Percentiles rank a stretch among this genome's conserved stretches.
Evolutionary conservation across 2,329 filamentous ascomycete species (phyloP).

Genomic region (Clonostachys chloroleuca): DNA sequence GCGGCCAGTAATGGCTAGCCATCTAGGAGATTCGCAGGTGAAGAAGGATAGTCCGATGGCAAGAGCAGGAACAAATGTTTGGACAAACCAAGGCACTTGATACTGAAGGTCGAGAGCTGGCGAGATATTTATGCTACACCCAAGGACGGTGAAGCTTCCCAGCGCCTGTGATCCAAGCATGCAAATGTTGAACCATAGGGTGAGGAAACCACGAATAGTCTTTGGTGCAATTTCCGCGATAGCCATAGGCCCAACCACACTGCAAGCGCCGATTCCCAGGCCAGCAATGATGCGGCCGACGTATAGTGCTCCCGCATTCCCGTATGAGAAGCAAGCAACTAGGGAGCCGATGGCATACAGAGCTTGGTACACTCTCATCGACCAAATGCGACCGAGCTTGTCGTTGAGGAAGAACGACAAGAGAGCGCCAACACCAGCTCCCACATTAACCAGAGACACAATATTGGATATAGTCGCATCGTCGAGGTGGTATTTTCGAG

Average conservation of each 20-base stretch:
- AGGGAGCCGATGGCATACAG: background rate
- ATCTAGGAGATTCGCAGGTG: background rate
- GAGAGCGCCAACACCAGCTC: constrained; percentile 11
- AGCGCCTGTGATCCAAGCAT: constrained; percentile 12
- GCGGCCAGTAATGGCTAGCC: background rate
- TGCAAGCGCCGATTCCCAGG: background rate
- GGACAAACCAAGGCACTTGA: too few relatives aligned
- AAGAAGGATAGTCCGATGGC: background rate
- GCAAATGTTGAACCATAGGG: constrained; percentile 8
- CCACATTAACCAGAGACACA: constrained; percentile 26
- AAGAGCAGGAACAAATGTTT: too few relatives aligned
- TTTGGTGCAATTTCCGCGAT: constrained; percentile 1
- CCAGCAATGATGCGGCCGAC: background rate
- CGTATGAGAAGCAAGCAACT: background rate
- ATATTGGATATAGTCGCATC: constrained; percentile 13
- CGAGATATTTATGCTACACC: constrained; percentile 1
- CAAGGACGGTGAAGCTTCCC: constrained; percentile 27
- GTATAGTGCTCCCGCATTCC: background rate
- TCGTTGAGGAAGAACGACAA: constrained; percentile 30
- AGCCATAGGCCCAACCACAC: background rate
- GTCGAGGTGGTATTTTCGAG: too few relatives aligned
- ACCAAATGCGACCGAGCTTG: constrained; percentile 30
- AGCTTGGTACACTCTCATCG: constrained; percentile 26
- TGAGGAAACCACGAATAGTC: background rate
- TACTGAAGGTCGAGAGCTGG: constrained; percentile 8